Conservation (phyloP, 768 basidiomycete genomes). For the Hypsizygus marmoreus region DNA sequence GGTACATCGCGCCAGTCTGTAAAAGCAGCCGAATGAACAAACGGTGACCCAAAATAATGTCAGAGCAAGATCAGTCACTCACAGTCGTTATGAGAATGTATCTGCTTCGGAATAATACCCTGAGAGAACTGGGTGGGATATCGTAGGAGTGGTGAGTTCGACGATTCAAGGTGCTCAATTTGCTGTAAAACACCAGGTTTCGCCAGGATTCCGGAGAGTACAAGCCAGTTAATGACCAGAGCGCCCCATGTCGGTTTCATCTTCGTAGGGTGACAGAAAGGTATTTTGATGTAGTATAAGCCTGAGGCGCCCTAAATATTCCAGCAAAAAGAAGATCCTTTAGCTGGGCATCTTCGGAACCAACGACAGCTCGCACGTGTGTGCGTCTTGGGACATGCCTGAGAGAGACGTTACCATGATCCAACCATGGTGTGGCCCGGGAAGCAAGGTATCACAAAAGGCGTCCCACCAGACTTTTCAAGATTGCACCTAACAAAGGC, state of each 20-base stretch:
- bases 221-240: no score
- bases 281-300: not conserved
- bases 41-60: not conserved
- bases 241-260: slow-evolving; percentile 2
- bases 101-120: slow-evolving; percentile 44
- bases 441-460: no score
- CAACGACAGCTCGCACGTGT: no score
- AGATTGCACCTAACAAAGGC: no score
- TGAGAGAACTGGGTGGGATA: slow-evolving; percentile 53
- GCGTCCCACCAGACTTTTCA: no score
- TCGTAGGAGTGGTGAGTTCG: slow-evolving; percentile 39
- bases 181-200: slow-evolving; percentile 14
- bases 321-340: no score
- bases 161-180: slow-evolving; percentile 25
- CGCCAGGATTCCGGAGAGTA: slow-evolving; percentile 4
- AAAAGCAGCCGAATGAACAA: not conserved
- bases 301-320: no score
- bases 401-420: no score
- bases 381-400: no score
- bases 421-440: no score
- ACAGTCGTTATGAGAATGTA: slow-evolving; percentile 63
- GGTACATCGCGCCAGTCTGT: slow-evolving; percentile 57
- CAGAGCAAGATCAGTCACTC: slow-evolving; percentile 12
- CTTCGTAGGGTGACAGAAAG: slow-evolving; percentile 5
- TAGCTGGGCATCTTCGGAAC: no score